Evolutionary conservation across 2,329 filamentous ascomycete genomes (phyloP), one percentile per base, ranked within the genome.

Genomic region (Acrocalymma vagum): DNA sequence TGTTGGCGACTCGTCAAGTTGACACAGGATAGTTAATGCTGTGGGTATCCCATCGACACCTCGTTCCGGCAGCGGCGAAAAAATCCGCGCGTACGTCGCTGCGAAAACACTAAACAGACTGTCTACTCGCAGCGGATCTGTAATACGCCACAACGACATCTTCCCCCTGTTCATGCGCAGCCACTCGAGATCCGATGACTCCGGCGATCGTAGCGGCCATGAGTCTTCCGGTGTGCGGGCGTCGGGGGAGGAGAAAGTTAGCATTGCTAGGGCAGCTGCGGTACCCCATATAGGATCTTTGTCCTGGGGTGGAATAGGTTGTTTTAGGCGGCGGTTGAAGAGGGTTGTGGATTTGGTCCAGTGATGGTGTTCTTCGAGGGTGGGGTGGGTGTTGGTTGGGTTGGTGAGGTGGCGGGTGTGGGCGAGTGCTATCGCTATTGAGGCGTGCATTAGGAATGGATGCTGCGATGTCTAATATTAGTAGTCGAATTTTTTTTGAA

Each of bases 211-310:
- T 10, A 34, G 22, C 9, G 31, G 31, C 31, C 31, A 34, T 4
- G 20, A 34, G 10, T 16, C 22, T 25, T 24, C 22, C 8, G 31
- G 20, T 11, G 31, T 34, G 26, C 21, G 18, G 14, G 31, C 11
- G 17, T 34, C 31, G 17, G 31, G 31, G 20, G 31, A 34, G 10
- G 31, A 20, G 16, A 34, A 34, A 15, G 21, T 15, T 23, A 34
- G 17, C 9, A 34, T n/a, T 16, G 31, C 31, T 14, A 34, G 31
- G 11, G 31, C 31, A 34, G 31, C 31, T 13, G 31, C 31, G 21
- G 31, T 34, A 10, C 31, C 31, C 31, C 31, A 34, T 24, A 34
- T 34, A 5, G 31, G 21, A 25, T 34, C 31, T 23, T 34, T 34
- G 13, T 34, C 31, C 11, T 16, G n/a, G 14, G 21, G 17, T 25